Conservation (phyloP, 139 green algal genomes). For the Chara braunii region DNA sequence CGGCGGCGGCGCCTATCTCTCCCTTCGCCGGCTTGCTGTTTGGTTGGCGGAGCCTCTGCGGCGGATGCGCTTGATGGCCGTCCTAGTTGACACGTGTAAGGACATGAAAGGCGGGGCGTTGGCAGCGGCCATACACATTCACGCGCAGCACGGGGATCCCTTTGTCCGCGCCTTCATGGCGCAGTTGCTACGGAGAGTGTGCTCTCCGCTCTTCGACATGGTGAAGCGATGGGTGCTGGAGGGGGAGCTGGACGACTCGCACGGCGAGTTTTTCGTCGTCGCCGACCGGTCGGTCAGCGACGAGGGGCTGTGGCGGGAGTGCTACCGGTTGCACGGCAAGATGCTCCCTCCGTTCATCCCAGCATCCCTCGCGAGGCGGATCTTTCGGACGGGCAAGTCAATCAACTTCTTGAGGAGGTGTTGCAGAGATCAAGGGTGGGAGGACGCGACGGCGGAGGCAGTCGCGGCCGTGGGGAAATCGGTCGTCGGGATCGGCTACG, state of each 20-base stretch:
- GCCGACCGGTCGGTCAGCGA: constrained; percentile 24
- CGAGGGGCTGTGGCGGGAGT: constrained; percentile 36
- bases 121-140: constrained; percentile 54
- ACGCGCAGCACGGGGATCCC: constrained; percentile 69
- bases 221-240: constrained; percentile 75
- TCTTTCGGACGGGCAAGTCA: constrained; percentile 78
- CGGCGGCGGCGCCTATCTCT: constrained; percentile 52
- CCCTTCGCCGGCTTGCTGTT: constrained; percentile 67
- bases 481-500: not conserved
- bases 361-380: constrained; percentile 51
- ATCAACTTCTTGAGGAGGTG: constrained; percentile 79
- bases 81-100: constrained; percentile 50
- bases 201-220: constrained; percentile 72
- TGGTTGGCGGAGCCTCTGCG: constrained; percentile 74
- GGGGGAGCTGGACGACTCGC: constrained; percentile 63
- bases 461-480: not conserved
- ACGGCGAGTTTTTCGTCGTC: constrained; percentile 77
- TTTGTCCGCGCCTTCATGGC: constrained; percentile 48
- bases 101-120: constrained; percentile 58
- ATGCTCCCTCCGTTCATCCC: constrained; percentile 57
- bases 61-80: constrained; percentile 71
- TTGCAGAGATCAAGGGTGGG: constrained; percentile 69
- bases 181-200: constrained; percentile 57
- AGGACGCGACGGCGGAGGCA: not conserved
- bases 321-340: constrained; percentile 49